These are phyloP conservation scores for Porodaedalea pini DNA, from an alignment of 1,284 basidiomycete species.

Conservation along the genomic window DNA sequence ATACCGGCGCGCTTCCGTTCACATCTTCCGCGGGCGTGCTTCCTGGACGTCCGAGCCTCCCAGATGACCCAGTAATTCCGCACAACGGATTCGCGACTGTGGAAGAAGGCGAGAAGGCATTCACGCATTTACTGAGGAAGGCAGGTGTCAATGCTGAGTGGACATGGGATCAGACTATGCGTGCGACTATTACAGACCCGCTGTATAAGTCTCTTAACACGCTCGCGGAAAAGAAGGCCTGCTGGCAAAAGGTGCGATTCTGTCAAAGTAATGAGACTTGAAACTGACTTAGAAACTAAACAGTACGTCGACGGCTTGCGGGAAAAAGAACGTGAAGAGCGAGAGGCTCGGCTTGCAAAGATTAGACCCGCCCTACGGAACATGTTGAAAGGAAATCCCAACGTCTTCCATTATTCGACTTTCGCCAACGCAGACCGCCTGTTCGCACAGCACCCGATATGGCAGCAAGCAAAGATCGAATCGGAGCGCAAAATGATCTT, in stretches of 20 bases:
- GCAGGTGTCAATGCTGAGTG: conserved; percentile 87
- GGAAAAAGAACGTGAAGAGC: conserved; percentile 73
- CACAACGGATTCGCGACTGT: conserved; percentile 83
- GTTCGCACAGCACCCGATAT: conserved; percentile 81
- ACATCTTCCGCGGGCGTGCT: conserved; percentile 51
- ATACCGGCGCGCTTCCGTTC: conserved; percentile 55
- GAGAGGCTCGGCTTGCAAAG: conserved; percentile 75
- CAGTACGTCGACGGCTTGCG: conserved; percentile 70
- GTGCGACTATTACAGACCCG: conserved; percentile 96
- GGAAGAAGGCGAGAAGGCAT: conserved; percentile 92
- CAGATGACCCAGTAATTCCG: conserved; percentile 81
- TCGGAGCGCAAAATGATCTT: conserved; percentile 82
- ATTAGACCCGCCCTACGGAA: conserved; percentile 79
- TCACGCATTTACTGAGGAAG: conserved; percentile 83
- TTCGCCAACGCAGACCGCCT: conserved; percentile 82
- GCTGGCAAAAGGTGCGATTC: conserved; percentile 79
- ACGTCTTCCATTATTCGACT: conserved; percentile 86
- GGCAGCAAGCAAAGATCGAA: conserved; percentile 81
- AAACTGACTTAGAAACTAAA: neutral
- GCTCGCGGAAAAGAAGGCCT: conserved; percentile 90
- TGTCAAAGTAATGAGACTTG: neutral
- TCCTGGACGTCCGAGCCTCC: conserved; percentile 72
- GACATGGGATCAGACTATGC: conserved; percentile 99
- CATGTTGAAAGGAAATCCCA: conserved; percentile 79
- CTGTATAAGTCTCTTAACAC: conserved; percentile 93